phyloP scores from a whole-genome alignment of 2,329 filamentous ascomycete species.

The Fusarium sp. region DNA sequence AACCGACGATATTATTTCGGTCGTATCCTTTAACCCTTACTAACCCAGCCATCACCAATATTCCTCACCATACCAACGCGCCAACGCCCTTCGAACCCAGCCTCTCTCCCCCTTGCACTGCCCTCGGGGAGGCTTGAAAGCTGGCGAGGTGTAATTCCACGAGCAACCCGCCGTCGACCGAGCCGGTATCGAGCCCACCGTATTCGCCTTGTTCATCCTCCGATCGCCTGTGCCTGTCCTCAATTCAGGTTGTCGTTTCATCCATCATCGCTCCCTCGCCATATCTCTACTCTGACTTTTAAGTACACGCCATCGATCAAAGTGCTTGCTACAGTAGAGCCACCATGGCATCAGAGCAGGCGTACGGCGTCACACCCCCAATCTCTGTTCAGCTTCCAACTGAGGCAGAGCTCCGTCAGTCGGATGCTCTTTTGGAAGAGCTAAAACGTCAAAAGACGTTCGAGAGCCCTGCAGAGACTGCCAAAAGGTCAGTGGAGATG shows the following conservation, averaged over 20 bases:
- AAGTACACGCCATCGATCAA: constrained; percentile 6
- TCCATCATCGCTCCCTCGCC: background rate
- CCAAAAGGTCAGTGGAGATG: constrained; percentile 72
- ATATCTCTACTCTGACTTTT: constrained; percentile 1
- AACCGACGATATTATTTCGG: constrained; percentile 22
- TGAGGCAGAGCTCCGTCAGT: constrained; percentile 78
- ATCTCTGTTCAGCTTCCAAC: constrained; percentile 84
- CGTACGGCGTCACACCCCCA: constrained; percentile 80
- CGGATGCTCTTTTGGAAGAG: constrained; percentile 83
- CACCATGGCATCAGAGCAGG: constrained; percentile 55
- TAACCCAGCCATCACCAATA: constrained; percentile 17
- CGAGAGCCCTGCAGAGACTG: constrained; percentile 83
- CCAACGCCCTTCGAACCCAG: constrained; percentile 19
- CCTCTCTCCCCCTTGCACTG: constrained; percentile 40
- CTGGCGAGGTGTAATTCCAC: constrained; percentile 2
- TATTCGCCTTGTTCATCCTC: background rate
- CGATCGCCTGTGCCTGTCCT: background rate
- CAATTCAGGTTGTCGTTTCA: background rate
- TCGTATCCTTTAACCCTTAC: constrained; percentile 22
- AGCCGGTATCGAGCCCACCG: background rate
- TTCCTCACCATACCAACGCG: constrained; percentile 30
- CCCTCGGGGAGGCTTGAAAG: constrained; percentile 38
- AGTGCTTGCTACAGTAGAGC: constrained; percentile 13
- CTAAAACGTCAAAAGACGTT: constrained; percentile 92
- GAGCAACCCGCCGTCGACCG: background rate